phyloP scores from a whole-genome alignment of 2,329 filamentous ascomycete genomes.

The Sporothrix globosa region DNA sequence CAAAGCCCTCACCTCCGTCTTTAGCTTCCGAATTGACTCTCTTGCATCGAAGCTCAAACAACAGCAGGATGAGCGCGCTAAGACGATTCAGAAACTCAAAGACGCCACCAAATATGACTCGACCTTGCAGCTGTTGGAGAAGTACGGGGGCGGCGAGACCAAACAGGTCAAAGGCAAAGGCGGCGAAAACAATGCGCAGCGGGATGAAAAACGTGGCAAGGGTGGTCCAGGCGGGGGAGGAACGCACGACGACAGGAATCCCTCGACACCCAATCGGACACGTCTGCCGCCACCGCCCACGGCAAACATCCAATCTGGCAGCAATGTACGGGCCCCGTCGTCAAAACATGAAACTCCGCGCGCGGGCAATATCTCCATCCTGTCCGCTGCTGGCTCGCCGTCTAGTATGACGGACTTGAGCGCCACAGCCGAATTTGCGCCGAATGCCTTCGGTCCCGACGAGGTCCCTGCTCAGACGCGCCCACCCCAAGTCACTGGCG shows the following conservation, averaged over 20 bases:
- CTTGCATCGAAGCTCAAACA: conserved; percentile 71
- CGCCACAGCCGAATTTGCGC: conserved; percentile 69
- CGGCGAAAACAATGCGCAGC: conserved; percentile 24
- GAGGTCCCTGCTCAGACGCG: neutral
- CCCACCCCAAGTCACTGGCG: conserved; percentile 33
- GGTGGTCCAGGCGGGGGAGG: neutral
- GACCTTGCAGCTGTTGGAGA: conserved; percentile 88
- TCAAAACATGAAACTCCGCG: conserved; percentile 20
- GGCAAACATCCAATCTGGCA: conserved; percentile 60
- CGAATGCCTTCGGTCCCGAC: conserved; percentile 64
- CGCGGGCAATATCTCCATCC: neutral
- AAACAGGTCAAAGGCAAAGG: conserved; percentile 44
- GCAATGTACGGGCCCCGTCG: neutral
- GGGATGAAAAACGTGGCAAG: conserved; percentile 35
- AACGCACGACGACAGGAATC: conserved; percentile 28
- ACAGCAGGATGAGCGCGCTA: conserved; percentile 75
- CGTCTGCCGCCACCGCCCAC: conserved; percentile 62
- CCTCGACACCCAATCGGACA: conserved; percentile 47
- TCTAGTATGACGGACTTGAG: conserved; percentile 38
- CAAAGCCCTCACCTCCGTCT: conserved; percentile 68
- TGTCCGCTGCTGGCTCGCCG: conserved; percentile 36
- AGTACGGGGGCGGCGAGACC: conserved; percentile 76
- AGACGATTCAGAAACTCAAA: conserved; percentile 93
- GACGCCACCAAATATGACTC: conserved; percentile 94
- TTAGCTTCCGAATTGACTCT: conserved; percentile 76